Evolutionary conservation across 2,329 filamentous ascomycete genomes (phyloP), one percentile per base, ranked within the genome.

Genomic region (Ambrosiella xylebori): DNA sequence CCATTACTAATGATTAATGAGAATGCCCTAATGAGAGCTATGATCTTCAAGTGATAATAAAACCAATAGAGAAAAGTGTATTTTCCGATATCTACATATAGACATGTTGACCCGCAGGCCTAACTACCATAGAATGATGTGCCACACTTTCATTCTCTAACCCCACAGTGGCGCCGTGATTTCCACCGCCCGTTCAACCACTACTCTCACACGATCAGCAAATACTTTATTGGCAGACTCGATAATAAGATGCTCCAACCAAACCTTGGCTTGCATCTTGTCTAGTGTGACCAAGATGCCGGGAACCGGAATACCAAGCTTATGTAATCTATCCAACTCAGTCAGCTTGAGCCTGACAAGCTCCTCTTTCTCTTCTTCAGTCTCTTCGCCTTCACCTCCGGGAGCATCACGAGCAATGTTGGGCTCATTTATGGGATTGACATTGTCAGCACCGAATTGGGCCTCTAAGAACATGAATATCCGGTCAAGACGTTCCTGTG

Each of bases 381-480:
- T 69, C 8, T 69, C 68, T 15, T 45, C 57, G 2, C 12, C 40
- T 27, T 54, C 65, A 39, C 66, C 66, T 59, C 70, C 68, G n/a
- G 62, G 64, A 11, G 64, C 63, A 3, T 64, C 64, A 50, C 60
- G 19, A 17, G 60, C 56, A 1, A 81, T 68, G 68, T 82, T 78
- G 61, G 88, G 73, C 66, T 71, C 73, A 44, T 83, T 78, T 63
- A 97, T 86, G 3, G 91, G 89, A 0, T 79, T 76, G 59, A 97
- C 82, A 61, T 88, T 84, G 62, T 93, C 84, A 38, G 81, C 76
- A 61, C 93, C 93, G 67, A 98, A 98, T 69, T 98, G 93, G 2
- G 90, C 87, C 74, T 98, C 93, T 12, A 98, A 83, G 74, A 98
- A 95, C 81, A 95, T 87, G 71, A 94, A 85, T 17, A 98, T 81